Evolutionary conservation across 1,284 basidiomycete species (phyloP), one percentile per base, ranked within the genome.

Genomic region (Fomitopsis pinicola): DNA sequence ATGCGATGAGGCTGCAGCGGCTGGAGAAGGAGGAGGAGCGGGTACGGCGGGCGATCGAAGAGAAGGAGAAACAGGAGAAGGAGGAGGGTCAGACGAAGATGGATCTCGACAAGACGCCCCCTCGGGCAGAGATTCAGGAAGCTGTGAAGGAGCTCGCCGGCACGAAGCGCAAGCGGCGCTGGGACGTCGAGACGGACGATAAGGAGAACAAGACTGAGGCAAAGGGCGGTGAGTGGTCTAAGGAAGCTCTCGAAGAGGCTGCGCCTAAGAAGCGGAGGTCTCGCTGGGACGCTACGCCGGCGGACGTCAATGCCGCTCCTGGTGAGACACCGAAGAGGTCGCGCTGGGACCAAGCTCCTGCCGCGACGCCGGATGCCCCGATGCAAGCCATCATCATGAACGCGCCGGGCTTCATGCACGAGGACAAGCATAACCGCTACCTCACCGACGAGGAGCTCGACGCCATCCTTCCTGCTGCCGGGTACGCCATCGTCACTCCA

Each of bases 391-490:
- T 93, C 58, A 89, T 92, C 69, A 94, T 94, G 88, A 92, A 95
- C 67, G 87, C 88, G 0, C 91, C 91, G 0, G 88, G 89, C 54
- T 78, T 91, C 69, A 87, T 87, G 81, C 86, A 89, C 59, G 92
- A 95, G 69, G 95, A 98, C 77, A 95, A 95, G 71, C 91, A 97
- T 72, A 98, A 98, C 71, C 86, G 95, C 17, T 95, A 92, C 70
- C 88, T 99, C 58, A 88, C 93, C 5, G 97, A 99, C 75, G 96
- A 98, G 71, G 97, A 99, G 78, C 87, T 99, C 58, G 90, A 99
- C 69, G 87, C 88, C 36, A 82, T 98, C 62, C 87, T 99, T 50
- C 97, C 97, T 19, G 78, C 88, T 5, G 78, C 83, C 59, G 97
- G 97, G 53, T 99, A 98, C 76, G 82, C 83, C 64, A 92, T 98